A percentile compares a stretch with the other conserved stretches of the same genome.
Evolutionary conservation across 805 yeast species (phyloP).

Genomic region (Candida ovalis): DNA sequence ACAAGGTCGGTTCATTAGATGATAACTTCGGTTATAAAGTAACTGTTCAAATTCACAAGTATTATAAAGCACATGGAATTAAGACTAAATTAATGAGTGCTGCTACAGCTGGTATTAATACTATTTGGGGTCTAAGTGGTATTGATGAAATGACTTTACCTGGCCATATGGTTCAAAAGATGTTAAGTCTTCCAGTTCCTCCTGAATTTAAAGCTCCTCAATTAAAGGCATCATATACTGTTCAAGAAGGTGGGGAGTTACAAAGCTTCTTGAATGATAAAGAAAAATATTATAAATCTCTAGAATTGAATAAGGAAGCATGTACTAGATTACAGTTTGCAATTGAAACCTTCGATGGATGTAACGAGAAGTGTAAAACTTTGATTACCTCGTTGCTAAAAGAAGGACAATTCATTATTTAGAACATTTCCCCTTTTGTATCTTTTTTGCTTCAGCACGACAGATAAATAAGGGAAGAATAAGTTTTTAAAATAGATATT

Average conservation of each 20-base stretch:
- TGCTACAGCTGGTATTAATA: conserved; percentile 27
- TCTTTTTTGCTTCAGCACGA: too few relatives aligned
- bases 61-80: conserved; percentile 26
- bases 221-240: conserved; percentile 6
- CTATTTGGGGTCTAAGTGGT: conserved; percentile 27
- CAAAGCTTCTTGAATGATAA: neutral
- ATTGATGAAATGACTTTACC: conserved; percentile 33
- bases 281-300: conserved; percentile 1
- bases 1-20: conserved; percentile 11
- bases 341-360: conserved; percentile 10
- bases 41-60: conserved; percentile 29
- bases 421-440: too few relatives aligned
- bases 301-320: neutral
- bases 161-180: conserved; percentile 20
- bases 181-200: conserved; percentile 19
- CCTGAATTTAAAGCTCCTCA: conserved; percentile 20
- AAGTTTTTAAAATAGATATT: too few relatives aligned
- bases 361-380: conserved; percentile 13
- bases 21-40: conserved; percentile 27
- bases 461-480: too few relatives aligned
- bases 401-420: neutral
- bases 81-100: conserved; percentile 28
- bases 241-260: conserved; percentile 10
- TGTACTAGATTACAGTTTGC: conserved; percentile 11
- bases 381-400: conserved; percentile 7